Evolutionary conservation across 257 asterid genomes (phyloP), one percentile per base, ranked within the genome.

Genomic region (Fraxinus pennsylvanica): DNA sequence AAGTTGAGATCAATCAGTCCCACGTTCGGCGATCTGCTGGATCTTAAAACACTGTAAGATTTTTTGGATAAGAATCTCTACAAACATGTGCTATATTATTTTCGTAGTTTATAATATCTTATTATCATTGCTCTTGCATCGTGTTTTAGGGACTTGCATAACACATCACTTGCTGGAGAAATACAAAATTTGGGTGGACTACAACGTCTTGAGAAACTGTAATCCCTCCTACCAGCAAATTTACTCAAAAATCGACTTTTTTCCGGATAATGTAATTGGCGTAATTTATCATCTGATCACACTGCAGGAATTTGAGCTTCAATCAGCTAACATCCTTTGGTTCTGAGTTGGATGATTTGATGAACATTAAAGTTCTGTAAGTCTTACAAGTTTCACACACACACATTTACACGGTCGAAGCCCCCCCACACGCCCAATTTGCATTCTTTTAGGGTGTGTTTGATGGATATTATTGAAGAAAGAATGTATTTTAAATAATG

Each of bases 271-370:
- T 14, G 0, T 35, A 35, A 61, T 54, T 76, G 54, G 68, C 75
- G 59, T 54, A 72, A 35, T 41, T 75, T 17, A 19, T 38, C 47
- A 73, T 65, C 61, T 81, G 19, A 57, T 15, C 43, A 25, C 21
- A 19, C 12, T 87, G 80, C 95, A 94, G 99, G 88, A 91, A 94
- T 86, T 85, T 94, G 89, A 94, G 99, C 88, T 94, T 91, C 90
- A 94, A 94, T 71, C 91, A 74, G 78, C 87, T 94, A 33, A 90
- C 96, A 21, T 87, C 92, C 71, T 88, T 94, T 76, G 97, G 99
- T 81, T 89, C 97, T 39, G 99, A 92, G 75, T 82, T 94, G 50
- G 94, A 88, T 75, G 96, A 89, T 88, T 86, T 94, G 96, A 85
- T 89, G 47, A 94, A 92, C 86, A 91, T 94, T 82, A 87, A 85